Evolutionary conservation across 139 green algal species (phyloP).

Genomic region (Chlorella sorokiniana): DNA sequence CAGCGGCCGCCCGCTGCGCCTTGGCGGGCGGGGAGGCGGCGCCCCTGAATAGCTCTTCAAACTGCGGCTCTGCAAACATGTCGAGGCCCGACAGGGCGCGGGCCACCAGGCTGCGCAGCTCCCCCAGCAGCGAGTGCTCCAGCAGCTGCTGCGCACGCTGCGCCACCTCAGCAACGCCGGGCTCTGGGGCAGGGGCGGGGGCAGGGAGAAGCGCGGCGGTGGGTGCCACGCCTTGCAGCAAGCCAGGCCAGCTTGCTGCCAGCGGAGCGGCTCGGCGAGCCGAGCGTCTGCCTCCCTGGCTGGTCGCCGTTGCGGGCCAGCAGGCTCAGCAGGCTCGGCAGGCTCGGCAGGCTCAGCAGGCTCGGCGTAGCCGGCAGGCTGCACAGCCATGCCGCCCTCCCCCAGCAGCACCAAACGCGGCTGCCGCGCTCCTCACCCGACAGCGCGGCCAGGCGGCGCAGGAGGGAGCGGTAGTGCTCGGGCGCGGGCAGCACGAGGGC

Average conservation of each 20-base stretch:
- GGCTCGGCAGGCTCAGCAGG: too few relatives aligned
- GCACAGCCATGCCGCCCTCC: too few relatives aligned
- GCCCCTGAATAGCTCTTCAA: slow-evolving; percentile 19
- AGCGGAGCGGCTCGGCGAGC: too few relatives aligned
- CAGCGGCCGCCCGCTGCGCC: background rate
- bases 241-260: too few relatives aligned
- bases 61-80: slow-evolving; percentile 72
- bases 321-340: too few relatives aligned
- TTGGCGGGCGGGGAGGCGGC: slow-evolving; percentile 9
- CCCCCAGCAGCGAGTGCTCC: slow-evolving; percentile 88
- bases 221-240: background rate
- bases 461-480: slow-evolving; percentile 69
- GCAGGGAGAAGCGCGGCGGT: background rate
- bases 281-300: too few relatives aligned
- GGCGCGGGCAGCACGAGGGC: slow-evolving; percentile 78
- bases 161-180: slow-evolving; percentile 56
- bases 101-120: slow-evolving; percentile 85
- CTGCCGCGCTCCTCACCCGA: background rate
- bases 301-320: too few relatives aligned
- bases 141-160: slow-evolving; percentile 70
- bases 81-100: slow-evolving; percentile 87
- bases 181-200: background rate
- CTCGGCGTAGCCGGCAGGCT: too few relatives aligned
- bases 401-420: background rate
- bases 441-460: slow-evolving; percentile 83